Evolutionary conservation across 2,329 filamentous ascomycete genomes (phyloP), one percentile per base, ranked within the genome.

Genomic region (Aspergillus clavatus): DNA sequence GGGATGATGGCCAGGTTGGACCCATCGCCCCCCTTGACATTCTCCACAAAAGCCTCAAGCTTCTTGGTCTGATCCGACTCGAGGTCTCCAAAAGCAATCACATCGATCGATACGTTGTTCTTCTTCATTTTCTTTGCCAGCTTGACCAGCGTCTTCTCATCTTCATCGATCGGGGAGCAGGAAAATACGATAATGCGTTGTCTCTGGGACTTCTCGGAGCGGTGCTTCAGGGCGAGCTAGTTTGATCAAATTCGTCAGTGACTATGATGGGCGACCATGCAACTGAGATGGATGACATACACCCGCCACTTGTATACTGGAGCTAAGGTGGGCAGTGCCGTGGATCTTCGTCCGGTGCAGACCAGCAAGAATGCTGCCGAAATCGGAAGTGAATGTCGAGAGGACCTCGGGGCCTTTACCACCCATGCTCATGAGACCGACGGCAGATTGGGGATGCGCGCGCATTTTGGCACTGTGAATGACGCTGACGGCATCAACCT

Each of bases 61-160:
- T 97, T 97, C 67, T 87, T 82, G 44, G 86, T 87, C 52, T 85
- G 89, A 55, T 95, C 88, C 58, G 90, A 87, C 55, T 93, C 88
- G 42, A 95, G 79, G 60, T 98, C 91, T 56, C 93, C 93, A 61
- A 98, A 98, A 38, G 91, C 82, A 50, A 98, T 81, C 62, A 98
- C 91, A 69, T 98, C 93, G 63, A 98, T 87, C 50, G 84, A 87
- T 49, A 95, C 87, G 63, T 87, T 91, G 70, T 85, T 86, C 80
- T 98, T 98, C 82, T 97, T 97, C 89, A 97, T 94, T 75, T 93
- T 94, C 76, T 93, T 95, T 36, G 93, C 90, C 23, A 98, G 79
- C 64, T 88, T 87, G 51, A 90, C 80, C 40, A 98, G 81, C 43
- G 86, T 82, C 73, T 93, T 93, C 69, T 96, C 87, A 53, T 88